Conservation (phyloP, 1,284 basidiomycete species). For the Sparassis latifolia region DNA sequence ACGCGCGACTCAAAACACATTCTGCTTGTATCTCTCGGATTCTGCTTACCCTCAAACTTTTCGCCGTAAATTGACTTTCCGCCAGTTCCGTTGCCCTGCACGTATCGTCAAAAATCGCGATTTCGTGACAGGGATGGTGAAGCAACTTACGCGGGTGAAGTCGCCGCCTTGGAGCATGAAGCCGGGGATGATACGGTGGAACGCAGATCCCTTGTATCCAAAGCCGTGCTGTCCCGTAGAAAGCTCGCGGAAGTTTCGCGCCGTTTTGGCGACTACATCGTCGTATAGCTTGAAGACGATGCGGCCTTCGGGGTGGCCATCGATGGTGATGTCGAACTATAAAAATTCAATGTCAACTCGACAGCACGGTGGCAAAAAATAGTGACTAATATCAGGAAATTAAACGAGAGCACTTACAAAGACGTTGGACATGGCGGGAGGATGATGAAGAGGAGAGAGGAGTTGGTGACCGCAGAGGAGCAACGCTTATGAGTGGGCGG, state of each 20-base stretch:
- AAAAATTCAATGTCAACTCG: not conserved
- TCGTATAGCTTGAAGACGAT: constrained; percentile 63
- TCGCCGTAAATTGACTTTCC: constrained; percentile 91
- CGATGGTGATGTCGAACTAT: constrained; percentile 56
- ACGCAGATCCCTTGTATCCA: constrained; percentile 31
- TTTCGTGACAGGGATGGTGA: too few species aligned
- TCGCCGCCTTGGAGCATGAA: constrained; percentile 69
- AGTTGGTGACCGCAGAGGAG: constrained; percentile 9
- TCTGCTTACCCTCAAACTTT: constrained; percentile 60
- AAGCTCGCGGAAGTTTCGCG: constrained; percentile 45
- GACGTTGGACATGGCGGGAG: constrained; percentile 37
- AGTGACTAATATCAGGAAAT: not conserved
- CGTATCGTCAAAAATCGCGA: not conserved
- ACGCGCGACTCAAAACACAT: not conserved
- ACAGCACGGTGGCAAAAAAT: not conserved
- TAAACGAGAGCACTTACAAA: constrained; percentile 31
- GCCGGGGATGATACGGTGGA: constrained; percentile 32
- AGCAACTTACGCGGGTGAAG: constrained; percentile 41
- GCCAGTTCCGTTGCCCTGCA: constrained; percentile 73
- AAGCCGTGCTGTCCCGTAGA: constrained; percentile 38
- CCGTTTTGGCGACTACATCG: constrained; percentile 42
- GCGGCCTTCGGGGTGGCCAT: constrained; percentile 37
- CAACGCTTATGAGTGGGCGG: constrained; percentile 22
- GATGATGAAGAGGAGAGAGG: constrained; percentile 16
- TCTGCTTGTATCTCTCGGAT: not conserved